Evolutionary conservation across 2,329 filamentous ascomycete species (phyloP).

Genomic region (Pseudogymnoascus sp.): DNA sequence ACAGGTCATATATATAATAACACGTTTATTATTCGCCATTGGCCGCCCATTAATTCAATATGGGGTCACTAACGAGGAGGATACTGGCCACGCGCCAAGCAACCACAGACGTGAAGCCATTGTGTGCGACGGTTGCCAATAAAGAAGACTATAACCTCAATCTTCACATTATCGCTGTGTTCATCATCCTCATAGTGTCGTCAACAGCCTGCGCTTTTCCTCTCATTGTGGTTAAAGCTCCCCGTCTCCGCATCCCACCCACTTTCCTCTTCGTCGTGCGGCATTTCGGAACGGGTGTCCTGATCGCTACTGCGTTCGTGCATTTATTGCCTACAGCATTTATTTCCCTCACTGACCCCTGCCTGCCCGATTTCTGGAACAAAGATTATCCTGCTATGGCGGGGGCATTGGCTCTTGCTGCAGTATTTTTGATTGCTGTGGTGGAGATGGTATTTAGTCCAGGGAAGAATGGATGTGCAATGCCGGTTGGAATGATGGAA

Average conservation of each 20-base stretch:
- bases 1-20: background rate
- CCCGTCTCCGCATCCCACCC: constrained; percentile 39
- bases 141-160: background rate
- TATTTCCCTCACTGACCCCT: constrained; percentile 58
- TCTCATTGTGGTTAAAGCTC: constrained; percentile 11
- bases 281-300: constrained; percentile 71
- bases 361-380: constrained; percentile 41
- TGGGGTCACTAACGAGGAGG: background rate
- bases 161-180: constrained; percentile 11
- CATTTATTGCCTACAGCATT: constrained; percentile 61
- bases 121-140: background rate
- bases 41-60: background rate
- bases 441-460: constrained; percentile 50
- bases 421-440: constrained; percentile 39
- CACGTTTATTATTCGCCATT: background rate
- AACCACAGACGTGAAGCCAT: background rate
- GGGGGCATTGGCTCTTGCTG: constrained; percentile 38
- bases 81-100: background rate
- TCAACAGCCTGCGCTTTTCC: constrained; percentile 10
- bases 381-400: constrained; percentile 40
- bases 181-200: constrained; percentile 12
- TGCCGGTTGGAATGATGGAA: background rate
- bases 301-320: constrained; percentile 76
- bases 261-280: constrained; percentile 59
- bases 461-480: constrained; percentile 15